A percentile compares a stretch with the other conserved stretches of the same genome.
Evolutionary conservation across 2,329 filamentous ascomycete genomes (phyloP).

Genomic region (Beauveria varroae): DNA sequence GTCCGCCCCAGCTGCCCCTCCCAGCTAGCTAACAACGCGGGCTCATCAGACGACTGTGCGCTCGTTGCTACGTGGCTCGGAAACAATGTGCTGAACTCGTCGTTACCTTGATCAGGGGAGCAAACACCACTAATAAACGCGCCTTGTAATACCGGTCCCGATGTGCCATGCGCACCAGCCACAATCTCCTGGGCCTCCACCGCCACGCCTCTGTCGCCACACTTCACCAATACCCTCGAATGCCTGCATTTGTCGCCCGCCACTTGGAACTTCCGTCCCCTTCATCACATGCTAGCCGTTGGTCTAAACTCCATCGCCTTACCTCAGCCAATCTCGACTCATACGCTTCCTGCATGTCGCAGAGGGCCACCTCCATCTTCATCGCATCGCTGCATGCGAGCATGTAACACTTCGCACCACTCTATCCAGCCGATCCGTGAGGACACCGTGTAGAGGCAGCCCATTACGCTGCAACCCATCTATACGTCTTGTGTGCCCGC

Average conservation of each 20-base stretch:
- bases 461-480: not conserved
- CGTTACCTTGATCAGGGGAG: not conserved
- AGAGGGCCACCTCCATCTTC: not conserved
- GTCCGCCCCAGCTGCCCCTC: not conserved
- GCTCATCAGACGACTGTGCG: not conserved
- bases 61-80: not conserved
- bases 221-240: not conserved
- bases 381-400: not conserved
- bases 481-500: not conserved
- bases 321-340: not conserved
- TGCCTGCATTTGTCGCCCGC: not conserved
- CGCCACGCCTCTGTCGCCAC: not conserved
- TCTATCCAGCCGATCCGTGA: not conserved
- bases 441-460: conserved; percentile 1
- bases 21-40: not conserved
- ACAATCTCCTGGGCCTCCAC: not conserved
- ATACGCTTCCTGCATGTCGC: not conserved
- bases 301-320: not conserved
- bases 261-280: not conserved
- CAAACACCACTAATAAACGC: not conserved
- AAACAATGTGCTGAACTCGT: not conserved
- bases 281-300: not conserved
- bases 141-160: too few relatives aligned
- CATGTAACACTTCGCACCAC: conserved; percentile 2
- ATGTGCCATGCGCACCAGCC: not conserved